Evolutionary conservation across 768 basidiomycete species (phyloP).

Genomic region (Obba rivulosa): DNA sequence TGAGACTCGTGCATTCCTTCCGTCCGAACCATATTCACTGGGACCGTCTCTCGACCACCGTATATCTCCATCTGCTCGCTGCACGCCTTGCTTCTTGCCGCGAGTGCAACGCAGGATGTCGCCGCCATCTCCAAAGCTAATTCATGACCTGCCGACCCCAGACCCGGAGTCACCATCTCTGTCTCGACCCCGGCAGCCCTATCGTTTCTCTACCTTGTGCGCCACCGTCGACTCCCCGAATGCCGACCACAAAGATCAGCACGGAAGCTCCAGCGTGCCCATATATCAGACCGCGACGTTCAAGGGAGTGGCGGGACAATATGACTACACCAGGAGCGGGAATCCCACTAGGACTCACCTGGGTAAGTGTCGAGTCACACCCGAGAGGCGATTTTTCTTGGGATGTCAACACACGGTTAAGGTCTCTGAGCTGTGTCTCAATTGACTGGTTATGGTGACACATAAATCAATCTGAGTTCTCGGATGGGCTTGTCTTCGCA

Average conservation of each 20-base stretch:
- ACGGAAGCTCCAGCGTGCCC: slow-evolving; percentile 89
- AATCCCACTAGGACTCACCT: slow-evolving; percentile 96
- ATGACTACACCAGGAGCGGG: slow-evolving; percentile 92
- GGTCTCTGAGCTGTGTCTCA: no score
- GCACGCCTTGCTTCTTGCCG: no score
- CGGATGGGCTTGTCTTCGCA: no score
- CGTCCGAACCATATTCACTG: no score
- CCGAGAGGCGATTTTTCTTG: no score
- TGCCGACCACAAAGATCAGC: slow-evolving; percentile 89
- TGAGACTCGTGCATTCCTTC: no score
- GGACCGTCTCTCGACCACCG: no score
- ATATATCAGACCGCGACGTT: slow-evolving; percentile 99
- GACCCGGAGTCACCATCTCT: slow-evolving; percentile 70
- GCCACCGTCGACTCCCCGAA: slow-evolving; percentile 93
- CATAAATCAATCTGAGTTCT: no score
- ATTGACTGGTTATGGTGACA: no score
- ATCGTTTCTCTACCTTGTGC: slow-evolving; percentile 86
- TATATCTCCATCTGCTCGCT: no score
- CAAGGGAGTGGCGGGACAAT: slow-evolving; percentile 86
- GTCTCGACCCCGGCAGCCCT: slow-evolving; percentile 59
- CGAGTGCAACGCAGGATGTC: neutral
- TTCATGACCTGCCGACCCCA: slow-evolving; percentile 67
- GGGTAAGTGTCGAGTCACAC: slow-evolving; percentile 44
- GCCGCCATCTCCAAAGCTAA: neutral
- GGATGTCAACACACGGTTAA: no score